phyloP scores from a whole-genome alignment of 208 protist species.

The Trypanosoma scelopori region DNA sequence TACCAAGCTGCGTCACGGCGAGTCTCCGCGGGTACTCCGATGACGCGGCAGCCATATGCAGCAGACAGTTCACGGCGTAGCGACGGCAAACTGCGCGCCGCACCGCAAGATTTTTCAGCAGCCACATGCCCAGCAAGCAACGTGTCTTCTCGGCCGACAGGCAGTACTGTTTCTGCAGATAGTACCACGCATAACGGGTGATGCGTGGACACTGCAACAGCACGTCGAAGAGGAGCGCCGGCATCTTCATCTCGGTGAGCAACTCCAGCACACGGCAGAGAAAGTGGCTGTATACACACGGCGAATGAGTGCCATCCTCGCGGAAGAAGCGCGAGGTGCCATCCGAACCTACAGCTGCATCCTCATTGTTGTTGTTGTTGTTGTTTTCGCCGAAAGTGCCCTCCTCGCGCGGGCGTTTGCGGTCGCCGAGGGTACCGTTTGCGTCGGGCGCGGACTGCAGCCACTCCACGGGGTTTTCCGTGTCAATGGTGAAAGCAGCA shows the following conservation, averaged over 20 bases:
- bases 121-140: conserved; percentile 56
- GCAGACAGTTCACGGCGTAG: conserved; percentile 62
- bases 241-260: conserved; percentile 31
- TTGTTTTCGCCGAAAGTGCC: not conserved
- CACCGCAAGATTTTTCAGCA: conserved; percentile 54
- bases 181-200: conserved; percentile 69
- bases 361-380: conserved; percentile 11
- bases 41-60: conserved; percentile 47
- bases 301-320: conserved; percentile 46
- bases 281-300: conserved; percentile 75
- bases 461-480: conserved; percentile 67
- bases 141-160: conserved; percentile 52
- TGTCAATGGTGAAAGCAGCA: conserved; percentile 42
- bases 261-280: conserved; percentile 66
- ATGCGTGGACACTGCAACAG: conserved; percentile 71
- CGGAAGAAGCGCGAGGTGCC: conserved; percentile 40
- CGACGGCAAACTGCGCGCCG: conserved; percentile 51
- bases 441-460: conserved; percentile 36
- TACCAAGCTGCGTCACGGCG: conserved; percentile 54
- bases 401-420: conserved; percentile 33
- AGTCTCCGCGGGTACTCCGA: conserved; percentile 59
- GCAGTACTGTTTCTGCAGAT: conserved; percentile 67
- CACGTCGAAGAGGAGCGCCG: conserved; percentile 48
- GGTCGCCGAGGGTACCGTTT: not conserved
- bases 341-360: conserved; percentile 1